These are phyloP conservation scores for Barnettozyma sp. DNA, from an alignment of 805 yeast species.

Conservation along the genomic window DNA sequence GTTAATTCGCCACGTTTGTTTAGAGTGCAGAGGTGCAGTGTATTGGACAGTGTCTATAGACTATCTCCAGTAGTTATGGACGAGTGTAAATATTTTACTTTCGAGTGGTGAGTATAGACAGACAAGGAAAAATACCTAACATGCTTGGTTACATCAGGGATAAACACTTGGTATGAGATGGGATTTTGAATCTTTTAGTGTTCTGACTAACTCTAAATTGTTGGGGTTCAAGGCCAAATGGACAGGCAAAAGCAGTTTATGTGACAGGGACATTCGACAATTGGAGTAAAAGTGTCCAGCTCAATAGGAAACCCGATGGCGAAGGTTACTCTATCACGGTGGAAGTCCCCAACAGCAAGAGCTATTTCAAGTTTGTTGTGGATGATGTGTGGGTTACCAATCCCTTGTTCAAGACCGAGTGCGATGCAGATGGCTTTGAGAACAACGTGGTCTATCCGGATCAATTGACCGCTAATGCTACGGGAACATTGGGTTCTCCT, in stretches of 20 bases:
- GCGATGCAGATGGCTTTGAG: constrained; percentile 36
- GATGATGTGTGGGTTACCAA: constrained; percentile 50
- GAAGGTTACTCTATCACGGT: constrained; percentile 37
- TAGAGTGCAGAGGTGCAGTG: too few species aligned
- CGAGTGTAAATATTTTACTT: constrained; percentile 7
- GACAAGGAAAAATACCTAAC: too few species aligned
- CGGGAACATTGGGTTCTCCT: background rate
- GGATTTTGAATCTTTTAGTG: too few species aligned
- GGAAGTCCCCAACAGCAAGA: constrained; percentile 32
- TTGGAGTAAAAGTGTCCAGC: constrained; percentile 43
- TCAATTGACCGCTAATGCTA: constrained; percentile 15
- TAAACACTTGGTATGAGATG: too few species aligned
- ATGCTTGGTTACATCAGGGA: too few species aligned
- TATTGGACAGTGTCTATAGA: too few species aligned
- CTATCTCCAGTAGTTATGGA: constrained; percentile 1
- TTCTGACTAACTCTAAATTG: background rate
- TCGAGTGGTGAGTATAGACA: constrained; percentile 15
- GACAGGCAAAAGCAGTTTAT: constrained; percentile 34
- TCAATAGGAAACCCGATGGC: constrained; percentile 34
- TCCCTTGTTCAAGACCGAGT: constrained; percentile 33
- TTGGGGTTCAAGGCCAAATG: constrained; percentile 30
- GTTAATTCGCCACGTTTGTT: too few species aligned
- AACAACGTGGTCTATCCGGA: constrained; percentile 43
- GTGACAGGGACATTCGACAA: constrained; percentile 57
- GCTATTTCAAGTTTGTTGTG: constrained; percentile 49